A percentile compares a stretch with the other conserved stretches of the same genome.
These are phyloP conservation scores for Metschnikowia hibisci DNA, from an alignment of 805 yeast species.

Conservation along the genomic window DNA sequence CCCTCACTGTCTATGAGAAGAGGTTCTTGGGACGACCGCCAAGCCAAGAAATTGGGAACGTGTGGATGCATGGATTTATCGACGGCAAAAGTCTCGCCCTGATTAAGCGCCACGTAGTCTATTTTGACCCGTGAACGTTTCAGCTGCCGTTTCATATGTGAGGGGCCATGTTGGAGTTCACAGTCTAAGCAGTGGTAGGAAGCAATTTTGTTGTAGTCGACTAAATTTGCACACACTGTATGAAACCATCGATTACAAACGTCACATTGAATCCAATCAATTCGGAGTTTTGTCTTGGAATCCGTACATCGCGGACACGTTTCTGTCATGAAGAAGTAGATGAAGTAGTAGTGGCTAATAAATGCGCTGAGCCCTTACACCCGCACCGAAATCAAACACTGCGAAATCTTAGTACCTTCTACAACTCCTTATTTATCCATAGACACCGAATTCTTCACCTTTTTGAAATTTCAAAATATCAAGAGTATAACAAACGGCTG, in stretches of 20 bases:
- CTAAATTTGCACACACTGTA: constrained; percentile 36
- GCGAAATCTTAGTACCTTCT: too few relatives aligned
- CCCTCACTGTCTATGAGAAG: constrained; percentile 31
- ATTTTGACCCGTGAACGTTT: constrained; percentile 50
- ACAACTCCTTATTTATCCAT: too few relatives aligned
- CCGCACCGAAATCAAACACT: too few relatives aligned
- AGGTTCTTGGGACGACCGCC: neutral
- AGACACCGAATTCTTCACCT: too few relatives aligned
- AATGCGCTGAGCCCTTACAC: too few relatives aligned
- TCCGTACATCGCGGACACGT: constrained; percentile 9
- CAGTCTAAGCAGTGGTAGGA: constrained; percentile 58
- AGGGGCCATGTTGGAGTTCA: constrained; percentile 42
- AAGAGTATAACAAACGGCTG: too few relatives aligned
- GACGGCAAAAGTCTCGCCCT: constrained; percentile 56
- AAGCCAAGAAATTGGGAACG: constrained; percentile 24
- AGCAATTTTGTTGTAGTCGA: constrained; percentile 36
- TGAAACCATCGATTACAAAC: constrained; percentile 56
- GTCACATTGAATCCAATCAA: constrained; percentile 56
- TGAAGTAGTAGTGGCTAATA: too few relatives aligned
- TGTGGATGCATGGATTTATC: constrained; percentile 52
- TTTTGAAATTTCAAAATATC: too few relatives aligned
- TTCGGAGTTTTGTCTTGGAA: neutral
- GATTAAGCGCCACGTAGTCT: constrained; percentile 76
- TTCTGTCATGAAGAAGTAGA: too few relatives aligned
- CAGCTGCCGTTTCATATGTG: constrained; percentile 49